These are phyloP conservation scores for Penicillium egyptiacum DNA, from an alignment of 495 filamentous ascomycete genomes.

Conservation along the genomic window DNA sequence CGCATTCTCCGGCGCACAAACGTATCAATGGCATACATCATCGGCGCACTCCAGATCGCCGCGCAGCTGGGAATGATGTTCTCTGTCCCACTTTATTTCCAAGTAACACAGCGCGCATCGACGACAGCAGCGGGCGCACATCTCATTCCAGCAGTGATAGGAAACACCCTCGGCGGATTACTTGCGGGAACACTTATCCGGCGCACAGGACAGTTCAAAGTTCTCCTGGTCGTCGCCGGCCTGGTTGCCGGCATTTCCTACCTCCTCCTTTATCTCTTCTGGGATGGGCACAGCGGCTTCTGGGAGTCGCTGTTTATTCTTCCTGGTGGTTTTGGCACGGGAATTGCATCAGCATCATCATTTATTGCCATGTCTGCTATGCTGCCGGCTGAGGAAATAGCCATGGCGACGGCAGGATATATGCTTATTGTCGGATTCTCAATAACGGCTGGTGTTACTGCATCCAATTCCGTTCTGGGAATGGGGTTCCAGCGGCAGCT, in stretches of 20 bases:
- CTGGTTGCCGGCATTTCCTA: conserved; percentile 53
- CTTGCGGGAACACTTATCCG: conserved; percentile 57
- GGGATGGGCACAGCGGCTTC: conserved; percentile 61
- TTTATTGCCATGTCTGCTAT: conserved; percentile 59
- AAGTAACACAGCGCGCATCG: conserved; percentile 56
- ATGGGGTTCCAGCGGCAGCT: conserved; percentile 36
- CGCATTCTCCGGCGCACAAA: conserved; percentile 56
- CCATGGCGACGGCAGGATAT: conserved; percentile 55
- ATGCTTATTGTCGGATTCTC: conserved; percentile 53
- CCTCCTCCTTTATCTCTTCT: conserved; percentile 54
- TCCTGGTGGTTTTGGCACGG: conserved; percentile 57
- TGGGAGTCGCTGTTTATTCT: conserved; percentile 64
- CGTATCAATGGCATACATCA: conserved; percentile 54
- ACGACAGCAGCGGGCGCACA: conserved; percentile 59
- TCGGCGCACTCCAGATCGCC: conserved; percentile 51
- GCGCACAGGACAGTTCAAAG: conserved; percentile 61
- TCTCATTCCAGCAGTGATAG: conserved; percentile 63
- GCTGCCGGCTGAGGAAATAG: conserved; percentile 51
- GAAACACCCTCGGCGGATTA: conserved; percentile 64
- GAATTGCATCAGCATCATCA: conserved; percentile 50
- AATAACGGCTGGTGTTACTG: conserved; percentile 52
- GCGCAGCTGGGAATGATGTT: conserved; percentile 57
- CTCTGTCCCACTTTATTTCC: conserved; percentile 66
- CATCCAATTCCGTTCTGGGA: conserved; percentile 45
- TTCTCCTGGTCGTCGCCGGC: conserved; percentile 51